Evolutionary conservation across 148 eudicot species (phyloP), one percentile per base, ranked within the genome.

Genomic region (Cornus suecica): DNA sequence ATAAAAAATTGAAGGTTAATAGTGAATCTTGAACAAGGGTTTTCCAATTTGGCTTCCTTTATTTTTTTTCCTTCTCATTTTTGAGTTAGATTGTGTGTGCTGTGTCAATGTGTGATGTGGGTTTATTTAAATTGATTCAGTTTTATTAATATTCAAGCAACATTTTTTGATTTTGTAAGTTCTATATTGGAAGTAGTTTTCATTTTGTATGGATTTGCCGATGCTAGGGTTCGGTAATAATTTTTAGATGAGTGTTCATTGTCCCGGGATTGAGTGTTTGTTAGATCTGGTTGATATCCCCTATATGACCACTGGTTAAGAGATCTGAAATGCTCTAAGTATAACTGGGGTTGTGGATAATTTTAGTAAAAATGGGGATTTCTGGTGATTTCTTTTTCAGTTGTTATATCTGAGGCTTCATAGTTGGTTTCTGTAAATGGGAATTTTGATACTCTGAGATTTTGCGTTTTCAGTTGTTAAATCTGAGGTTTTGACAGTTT

Each of bases 71-170:
- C 9, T 10, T 48, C 3, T 0, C 0, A 1, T 48, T 51, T 13
- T 2, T 31, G 11, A 13, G 65, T 7, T 72, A n/a, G 11, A 31
- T 25, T 72, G 29, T 8, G 54, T 9, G n/a, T n/a, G 41, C n/a
- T 34, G 45, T 60, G 42, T n/a, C n/a, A n/a, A n/a, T n/a, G n/a
- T 31, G 37, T 70, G 30, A 28, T 30, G 62, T 70, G 62, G 74
- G 10, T 10, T 68, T 67, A 5, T 68, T 26, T 34, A 1, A 13
- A 69, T 13, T n/a, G 61, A 20, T 32, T n/a, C 16, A 24, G 32
- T 73, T 73, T 73, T 56, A 34, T 32, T 51, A 23, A 29, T 14
- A 65, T 31, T 60, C 15, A 37, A 73, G 5, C 32, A 29, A 13
- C 29, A 16, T 61, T 68, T 63, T 61, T 68, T 63, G 13, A 11